Conservation (phyloP, 2,329 filamentous ascomycete genomes). For the Paraphoma sp. region DNA sequence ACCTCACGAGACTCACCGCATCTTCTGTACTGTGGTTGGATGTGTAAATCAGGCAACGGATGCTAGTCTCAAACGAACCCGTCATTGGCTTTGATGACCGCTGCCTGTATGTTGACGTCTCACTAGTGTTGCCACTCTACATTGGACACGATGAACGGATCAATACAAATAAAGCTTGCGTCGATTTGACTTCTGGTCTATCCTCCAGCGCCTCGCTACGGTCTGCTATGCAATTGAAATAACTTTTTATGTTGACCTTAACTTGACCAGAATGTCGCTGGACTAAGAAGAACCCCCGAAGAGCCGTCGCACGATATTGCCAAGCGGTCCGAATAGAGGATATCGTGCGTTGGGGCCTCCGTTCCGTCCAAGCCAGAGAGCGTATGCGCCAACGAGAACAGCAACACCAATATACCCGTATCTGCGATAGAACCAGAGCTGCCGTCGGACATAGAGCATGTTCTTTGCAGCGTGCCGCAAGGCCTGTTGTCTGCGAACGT, state of each 20-base stretch:
- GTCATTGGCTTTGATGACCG: no score
- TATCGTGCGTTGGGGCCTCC: constrained; percentile 14
- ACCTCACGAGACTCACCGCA: no score
- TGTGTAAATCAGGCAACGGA: no score
- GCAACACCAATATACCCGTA: constrained; percentile 62
- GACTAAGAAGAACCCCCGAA: constrained; percentile 8
- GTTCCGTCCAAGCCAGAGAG: constrained; percentile 42
- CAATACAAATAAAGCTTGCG: no score
- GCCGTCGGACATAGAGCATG: constrained; percentile 43
- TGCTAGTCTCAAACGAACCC: no score
- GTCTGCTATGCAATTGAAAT: neutral
- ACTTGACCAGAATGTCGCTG: neutral
- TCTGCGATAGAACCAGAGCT: constrained; percentile 71
- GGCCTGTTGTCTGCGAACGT: constrained; percentile 72
- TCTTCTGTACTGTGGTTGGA: no score
- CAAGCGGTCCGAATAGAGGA: constrained; percentile 19
- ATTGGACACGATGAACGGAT: no score
- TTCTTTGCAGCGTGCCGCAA: constrained; percentile 43
- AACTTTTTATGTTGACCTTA: neutral
- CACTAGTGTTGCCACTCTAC: no score
- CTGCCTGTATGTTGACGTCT: no score
- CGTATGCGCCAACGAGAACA: constrained; percentile 50
- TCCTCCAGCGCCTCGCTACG: neutral
- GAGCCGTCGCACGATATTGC: constrained; percentile 22
- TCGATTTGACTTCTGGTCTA: no score